Evolutionary conservation across 306 rosid species (phyloP).

Genomic region (Mucuna pruriens): DNA sequence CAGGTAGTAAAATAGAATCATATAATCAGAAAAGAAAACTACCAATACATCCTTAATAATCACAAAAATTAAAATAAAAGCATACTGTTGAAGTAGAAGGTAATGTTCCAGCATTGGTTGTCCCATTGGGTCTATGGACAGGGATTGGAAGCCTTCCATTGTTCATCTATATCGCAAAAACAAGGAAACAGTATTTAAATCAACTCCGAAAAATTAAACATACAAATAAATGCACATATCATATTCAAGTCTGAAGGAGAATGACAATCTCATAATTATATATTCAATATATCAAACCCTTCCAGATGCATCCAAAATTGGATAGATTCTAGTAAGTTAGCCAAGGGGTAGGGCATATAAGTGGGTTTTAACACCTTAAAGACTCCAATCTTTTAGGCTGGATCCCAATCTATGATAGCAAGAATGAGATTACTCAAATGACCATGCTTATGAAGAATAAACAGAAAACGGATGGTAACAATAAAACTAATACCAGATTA

Average conservation of each 20-base stretch:
- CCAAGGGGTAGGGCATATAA: not conserved
- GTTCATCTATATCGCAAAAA: conserved; percentile 67
- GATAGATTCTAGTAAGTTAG: not conserved
- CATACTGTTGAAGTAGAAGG: conserved; percentile 88
- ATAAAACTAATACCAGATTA: not conserved
- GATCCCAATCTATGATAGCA: not conserved
- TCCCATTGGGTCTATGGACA: conserved; percentile 76
- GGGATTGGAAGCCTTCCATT: conserved; percentile 84
- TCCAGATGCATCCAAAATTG: not conserved
- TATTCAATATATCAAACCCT: conserved; percentile 18
- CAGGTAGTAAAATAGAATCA: conserved; percentile 35
- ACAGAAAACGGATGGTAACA: not conserved
- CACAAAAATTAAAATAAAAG: conserved; percentile 13
- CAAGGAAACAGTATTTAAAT: not conserved
- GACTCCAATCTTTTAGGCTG: conserved; percentile 18
- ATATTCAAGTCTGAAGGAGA: conserved; percentile 18
- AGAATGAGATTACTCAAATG: conserved; percentile 14
- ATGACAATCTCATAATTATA: conserved; percentile 11
- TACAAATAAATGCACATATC: not conserved
- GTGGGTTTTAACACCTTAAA: conserved; percentile 7
- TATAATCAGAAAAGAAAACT: conserved; percentile 27
- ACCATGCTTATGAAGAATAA: conserved; percentile 15
- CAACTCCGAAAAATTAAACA: no score
- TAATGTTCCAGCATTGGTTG: conserved; percentile 59
- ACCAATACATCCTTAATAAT: not conserved